Evolutionary conservation across 306 rosid species (phyloP).

Genomic region (Spatholobus suberectus): DNA sequence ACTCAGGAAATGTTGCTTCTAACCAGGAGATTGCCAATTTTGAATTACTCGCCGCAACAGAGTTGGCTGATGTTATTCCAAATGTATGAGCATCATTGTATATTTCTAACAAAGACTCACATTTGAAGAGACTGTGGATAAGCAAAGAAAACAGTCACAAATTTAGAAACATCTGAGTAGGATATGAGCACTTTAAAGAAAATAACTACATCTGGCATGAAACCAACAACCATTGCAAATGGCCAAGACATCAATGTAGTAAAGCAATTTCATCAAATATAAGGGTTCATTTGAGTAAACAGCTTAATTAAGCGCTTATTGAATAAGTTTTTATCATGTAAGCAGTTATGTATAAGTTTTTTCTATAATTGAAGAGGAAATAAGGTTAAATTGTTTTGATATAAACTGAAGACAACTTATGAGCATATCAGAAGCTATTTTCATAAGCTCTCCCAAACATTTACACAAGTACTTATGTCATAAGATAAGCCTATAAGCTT

Average conservation of each 20-base stretch:
- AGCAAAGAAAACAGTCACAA: slow-evolving; percentile 38
- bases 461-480: background rate
- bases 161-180: slow-evolving; percentile 38
- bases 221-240: slow-evolving; percentile 6
- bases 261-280: slow-evolving; percentile 5
- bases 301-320: background rate
- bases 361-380: background rate
- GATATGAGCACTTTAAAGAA: slow-evolving; percentile 3
- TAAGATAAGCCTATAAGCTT: background rate
- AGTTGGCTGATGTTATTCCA: slow-evolving; percentile 76
- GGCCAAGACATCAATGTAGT: background rate
- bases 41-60: slow-evolving; percentile 72
- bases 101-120: slow-evolving; percentile 81
- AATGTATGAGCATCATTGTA: slow-evolving; percentile 79
- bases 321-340: background rate
- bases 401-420: background rate
- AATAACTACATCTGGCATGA: slow-evolving; percentile 25
- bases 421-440: background rate
- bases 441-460: background rate
- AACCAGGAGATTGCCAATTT: slow-evolving; percentile 90
- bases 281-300: background rate
- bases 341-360: background rate
- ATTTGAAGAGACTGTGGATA: slow-evolving; percentile 70
- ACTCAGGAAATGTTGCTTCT: slow-evolving; percentile 86
- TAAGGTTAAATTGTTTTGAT: background rate